Evolutionary conservation across 352 stramenopile genomes (phyloP), one percentile per base, ranked within the genome.

Genomic region (Pythium aquatile): DNA sequence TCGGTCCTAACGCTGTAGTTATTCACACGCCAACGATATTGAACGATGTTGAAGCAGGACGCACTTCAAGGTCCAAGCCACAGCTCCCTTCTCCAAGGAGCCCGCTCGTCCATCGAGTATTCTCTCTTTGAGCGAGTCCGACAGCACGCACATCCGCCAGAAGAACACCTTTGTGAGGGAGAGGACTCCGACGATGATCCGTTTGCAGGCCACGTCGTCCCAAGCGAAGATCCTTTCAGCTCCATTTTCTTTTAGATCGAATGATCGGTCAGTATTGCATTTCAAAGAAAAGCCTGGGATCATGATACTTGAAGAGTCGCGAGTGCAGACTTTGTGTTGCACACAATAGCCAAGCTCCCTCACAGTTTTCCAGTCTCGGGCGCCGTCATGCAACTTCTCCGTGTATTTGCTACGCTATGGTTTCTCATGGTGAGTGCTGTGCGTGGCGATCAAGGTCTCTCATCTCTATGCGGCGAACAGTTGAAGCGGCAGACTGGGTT

Each of bases 401-500:
- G 29, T 14, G 29, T n/a, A 28, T 16, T 60, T 8, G 40, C 42
- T 14, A 55, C 28, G 8, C 24, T 66, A 5, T 26, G 48, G 16
- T 5, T 55, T 4, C 30, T 48, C n/a, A 39, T 14, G 29, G 17
- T n/a, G 16, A 55, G 17, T 37, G 10, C 51, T 9, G 51, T 47
- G 10, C 9, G 20, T 37, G 17, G 60, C 14, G 8, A 48, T 24
- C 30, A 49, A 56, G 4, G 13, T n/a, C 44, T 39, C 7, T 56
- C 35, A 14, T 88, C 81, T 26, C 60, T 94, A 11, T 94, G 86
- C 48, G 84, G 81, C 28, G 84, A 94, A 52, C 66, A 81, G 32
- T 40, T 87, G n/a, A 51, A 40, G 35, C 80, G 78, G 35, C 73
- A 90, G 47, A 87, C 79, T 0, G 86, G 81, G 2, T 82, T 70